A percentile compares a stretch with the other conserved stretches of the same genome.
Conservation (phyloP, 1,139 yeast genomes). For the Protomyces arabidopsidicola region DNA sequence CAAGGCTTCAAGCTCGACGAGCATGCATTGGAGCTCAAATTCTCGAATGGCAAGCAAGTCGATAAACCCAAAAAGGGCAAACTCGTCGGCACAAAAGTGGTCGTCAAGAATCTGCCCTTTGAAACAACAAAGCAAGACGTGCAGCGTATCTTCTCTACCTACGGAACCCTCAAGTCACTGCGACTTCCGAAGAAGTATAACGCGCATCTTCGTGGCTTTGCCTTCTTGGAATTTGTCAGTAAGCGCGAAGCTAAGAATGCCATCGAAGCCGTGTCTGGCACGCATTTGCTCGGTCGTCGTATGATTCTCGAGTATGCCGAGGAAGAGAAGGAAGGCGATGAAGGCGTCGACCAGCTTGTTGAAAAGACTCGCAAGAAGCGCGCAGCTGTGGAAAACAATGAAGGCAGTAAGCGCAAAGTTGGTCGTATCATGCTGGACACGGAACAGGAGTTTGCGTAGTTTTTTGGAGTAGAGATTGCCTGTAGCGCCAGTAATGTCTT, state of each 20-base stretch:
- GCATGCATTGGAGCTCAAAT: constrained; percentile 79
- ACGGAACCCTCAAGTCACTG: constrained; percentile 90
- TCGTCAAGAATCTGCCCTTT: constrained; percentile 94
- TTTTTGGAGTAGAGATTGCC: constrained; percentile 1
- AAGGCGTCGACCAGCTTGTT: constrained; percentile 15
- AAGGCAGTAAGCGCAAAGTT: constrained; percentile 14
- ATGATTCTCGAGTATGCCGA: constrained; percentile 90
- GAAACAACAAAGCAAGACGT: constrained; percentile 92
- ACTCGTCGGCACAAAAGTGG: constrained; percentile 56
- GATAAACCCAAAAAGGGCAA: constrained; percentile 34
- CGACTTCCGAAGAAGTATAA: constrained; percentile 96
- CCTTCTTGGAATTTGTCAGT: constrained; percentile 85
- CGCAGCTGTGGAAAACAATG: constrained; percentile 3
- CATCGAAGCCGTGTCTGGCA: constrained; percentile 91
- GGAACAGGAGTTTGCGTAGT: neutral
- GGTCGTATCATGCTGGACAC: constrained; percentile 19
- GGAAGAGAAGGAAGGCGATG: constrained; percentile 9
- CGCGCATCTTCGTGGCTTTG: constrained; percentile 93
- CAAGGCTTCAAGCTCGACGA: constrained; percentile 83
- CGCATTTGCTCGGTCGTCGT: constrained; percentile 92
- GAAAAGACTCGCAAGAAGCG: constrained; percentile 12
- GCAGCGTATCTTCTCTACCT: constrained; percentile 69
- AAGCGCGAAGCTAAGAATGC: constrained; percentile 92
- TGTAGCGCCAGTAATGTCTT: constrained; percentile 55
- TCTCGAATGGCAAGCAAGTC: constrained; percentile 65